Conservation (phyloP, 768 basidiomycete genomes). For the Boletellus sp. region DNA sequence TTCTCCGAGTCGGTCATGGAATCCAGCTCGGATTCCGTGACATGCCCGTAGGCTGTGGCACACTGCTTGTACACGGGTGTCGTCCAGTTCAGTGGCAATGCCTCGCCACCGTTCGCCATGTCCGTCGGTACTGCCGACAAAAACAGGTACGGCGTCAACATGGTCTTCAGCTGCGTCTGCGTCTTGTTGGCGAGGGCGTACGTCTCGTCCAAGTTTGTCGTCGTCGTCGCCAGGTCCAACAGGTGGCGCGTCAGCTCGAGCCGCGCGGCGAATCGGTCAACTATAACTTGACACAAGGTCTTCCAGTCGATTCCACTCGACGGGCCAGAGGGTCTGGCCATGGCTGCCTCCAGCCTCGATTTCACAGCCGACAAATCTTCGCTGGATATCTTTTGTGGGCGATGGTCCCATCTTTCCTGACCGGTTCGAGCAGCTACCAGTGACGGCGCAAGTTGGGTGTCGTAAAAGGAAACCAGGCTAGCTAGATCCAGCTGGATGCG, state of each 20-base stretch:
- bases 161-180: constrained; percentile 23
- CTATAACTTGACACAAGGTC: constrained; percentile 27
- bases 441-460: constrained; percentile 30
- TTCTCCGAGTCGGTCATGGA: no score
- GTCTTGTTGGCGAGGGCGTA: constrained; percentile 5
- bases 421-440: constrained; percentile 24
- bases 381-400: constrained; percentile 23
- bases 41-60: constrained; percentile 24
- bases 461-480: constrained; percentile 36
- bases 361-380: constrained; percentile 16
- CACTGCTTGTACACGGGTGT: constrained; percentile 30
- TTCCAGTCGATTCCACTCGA: constrained; percentile 35
- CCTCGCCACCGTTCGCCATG: neutral
- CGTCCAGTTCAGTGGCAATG: constrained; percentile 22
- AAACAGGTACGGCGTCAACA: constrained; percentile 31
- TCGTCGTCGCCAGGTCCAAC: constrained; percentile 8
- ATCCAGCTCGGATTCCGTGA: neutral
- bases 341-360: constrained; percentile 4
- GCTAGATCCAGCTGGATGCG: constrained; percentile 33
- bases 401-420: constrained; percentile 31
- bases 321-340: constrained; percentile 9
- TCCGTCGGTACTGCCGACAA: constrained; percentile 5
- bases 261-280: constrained; percentile 32
- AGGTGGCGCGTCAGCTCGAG: constrained; percentile 27
- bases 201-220: neutral